phyloP scores from a whole-genome alignment of 73 alveolate species.

The Paramecium sonneborni region DNA sequence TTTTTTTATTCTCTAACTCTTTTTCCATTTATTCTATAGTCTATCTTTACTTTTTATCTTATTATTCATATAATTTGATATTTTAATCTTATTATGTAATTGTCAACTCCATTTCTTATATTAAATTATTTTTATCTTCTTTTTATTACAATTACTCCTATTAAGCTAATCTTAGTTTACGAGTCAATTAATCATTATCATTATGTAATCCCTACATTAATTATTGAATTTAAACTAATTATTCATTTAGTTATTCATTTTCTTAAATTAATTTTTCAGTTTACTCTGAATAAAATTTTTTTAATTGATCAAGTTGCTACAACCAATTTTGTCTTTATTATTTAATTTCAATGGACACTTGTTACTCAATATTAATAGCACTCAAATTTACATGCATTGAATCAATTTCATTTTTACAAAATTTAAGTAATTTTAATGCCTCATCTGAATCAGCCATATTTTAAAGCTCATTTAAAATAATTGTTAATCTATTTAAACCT shows the following conservation, averaged over 20 bases:
- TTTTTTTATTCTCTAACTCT: background rate
- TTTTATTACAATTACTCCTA: background rate
- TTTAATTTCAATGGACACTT: background rate
- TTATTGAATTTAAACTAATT: background rate
- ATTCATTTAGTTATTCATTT: background rate
- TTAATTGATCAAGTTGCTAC: background rate
- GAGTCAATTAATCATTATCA: conserved; percentile 9
- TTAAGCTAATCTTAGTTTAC: background rate
- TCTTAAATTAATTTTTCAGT: background rate
- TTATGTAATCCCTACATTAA: conserved; percentile 11
- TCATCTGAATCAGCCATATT: conserved; percentile 55
- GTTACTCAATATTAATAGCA: conserved; percentile 7
- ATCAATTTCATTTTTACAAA: background rate
- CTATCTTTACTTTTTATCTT: background rate
- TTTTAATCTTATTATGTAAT: background rate
- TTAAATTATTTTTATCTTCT: background rate
- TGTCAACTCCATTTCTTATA: background rate
- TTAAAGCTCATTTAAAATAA: background rate
- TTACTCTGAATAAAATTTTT: conserved; percentile 21
- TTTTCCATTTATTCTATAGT: background rate
- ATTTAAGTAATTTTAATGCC: conserved; percentile 16
- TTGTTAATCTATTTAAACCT: background rate
- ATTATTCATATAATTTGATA: background rate
- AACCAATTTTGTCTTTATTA: conserved; percentile 31
- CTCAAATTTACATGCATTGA: background rate